These are phyloP conservation scores for Magnusiomyces paraingens DNA, from an alignment of 1,139 yeast species.

Conservation along the genomic window DNA sequence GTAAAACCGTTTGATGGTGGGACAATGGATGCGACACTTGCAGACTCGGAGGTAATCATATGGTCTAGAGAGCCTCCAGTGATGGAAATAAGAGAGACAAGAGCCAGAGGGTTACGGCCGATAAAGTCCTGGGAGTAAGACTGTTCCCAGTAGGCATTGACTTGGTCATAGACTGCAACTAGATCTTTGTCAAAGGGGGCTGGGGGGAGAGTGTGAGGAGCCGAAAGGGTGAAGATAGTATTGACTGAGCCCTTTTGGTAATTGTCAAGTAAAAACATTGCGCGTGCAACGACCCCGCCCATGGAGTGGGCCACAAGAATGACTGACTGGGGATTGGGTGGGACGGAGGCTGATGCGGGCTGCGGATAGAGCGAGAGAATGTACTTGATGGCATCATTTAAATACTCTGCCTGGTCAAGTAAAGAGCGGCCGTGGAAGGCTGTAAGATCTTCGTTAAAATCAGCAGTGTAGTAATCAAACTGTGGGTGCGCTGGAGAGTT, in stretches of 20 bases:
- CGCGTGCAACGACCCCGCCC: conserved; percentile 84
- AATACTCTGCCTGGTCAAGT: conserved; percentile 88
- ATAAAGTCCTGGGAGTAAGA: conserved; percentile 37
- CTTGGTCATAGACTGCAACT: conserved; percentile 55
- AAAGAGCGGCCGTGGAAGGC: conserved; percentile 94
- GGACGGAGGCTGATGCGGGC: neutral
- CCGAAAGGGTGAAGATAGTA: conserved; percentile 67
- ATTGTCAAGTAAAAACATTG: conserved; percentile 67
- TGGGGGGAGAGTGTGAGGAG: conserved; percentile 84
- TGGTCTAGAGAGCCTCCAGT: conserved; percentile 72
- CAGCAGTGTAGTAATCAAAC: conserved; percentile 80
- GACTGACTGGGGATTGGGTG: conserved; percentile 48
- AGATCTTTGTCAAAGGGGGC: conserved; percentile 80
- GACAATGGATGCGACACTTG: conserved; percentile 55
- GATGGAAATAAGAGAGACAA: conserved; percentile 43
- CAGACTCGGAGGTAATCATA: conserved; percentile 75
- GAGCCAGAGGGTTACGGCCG: conserved; percentile 30
- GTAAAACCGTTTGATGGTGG: conserved; percentile 70
- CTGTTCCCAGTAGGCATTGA: conserved; percentile 66
- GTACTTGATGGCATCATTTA: conserved; percentile 78
- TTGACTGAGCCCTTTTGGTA: conserved; percentile 59
- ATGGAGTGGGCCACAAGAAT: conserved; percentile 72
- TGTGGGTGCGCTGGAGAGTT: neutral
- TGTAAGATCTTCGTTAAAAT: conserved; percentile 91
- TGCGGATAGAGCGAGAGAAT: conserved; percentile 59